Conservation (phyloP, 371 early-diverging fungal genomes). For the Rhizopus microsporus region DNA sequence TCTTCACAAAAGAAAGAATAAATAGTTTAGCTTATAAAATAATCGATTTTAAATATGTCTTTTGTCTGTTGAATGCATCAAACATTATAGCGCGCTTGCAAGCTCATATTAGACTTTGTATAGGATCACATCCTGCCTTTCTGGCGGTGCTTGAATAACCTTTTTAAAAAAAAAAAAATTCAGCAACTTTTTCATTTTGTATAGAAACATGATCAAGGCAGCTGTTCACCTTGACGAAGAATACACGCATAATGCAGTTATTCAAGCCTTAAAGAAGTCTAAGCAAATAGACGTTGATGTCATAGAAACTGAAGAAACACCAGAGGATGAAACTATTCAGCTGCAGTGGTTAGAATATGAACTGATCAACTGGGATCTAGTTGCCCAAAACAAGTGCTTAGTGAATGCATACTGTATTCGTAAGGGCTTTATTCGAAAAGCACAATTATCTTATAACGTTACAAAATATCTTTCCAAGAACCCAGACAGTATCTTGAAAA, state of each 20-base stretch:
- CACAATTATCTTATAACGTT: constrained; percentile 65
- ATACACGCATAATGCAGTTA: constrained; percentile 44
- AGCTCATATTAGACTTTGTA: too few relatives aligned
- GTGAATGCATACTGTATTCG: constrained; percentile 68
- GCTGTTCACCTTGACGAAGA: constrained; percentile 48
- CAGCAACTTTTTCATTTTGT: background rate
- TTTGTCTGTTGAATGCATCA: background rate
- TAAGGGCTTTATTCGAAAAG: constrained; percentile 70
- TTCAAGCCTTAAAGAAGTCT: constrained; percentile 34
- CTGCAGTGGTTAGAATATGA: constrained; percentile 76
- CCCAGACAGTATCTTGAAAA: constrained; percentile 53
- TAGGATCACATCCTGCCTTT: too few relatives aligned
- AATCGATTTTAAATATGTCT: background rate
- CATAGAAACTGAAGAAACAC: constrained; percentile 13
- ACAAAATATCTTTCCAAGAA: constrained; percentile 60
- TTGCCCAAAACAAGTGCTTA: constrained; percentile 36
- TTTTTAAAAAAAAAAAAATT: background rate
- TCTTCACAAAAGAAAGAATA: constrained; percentile 1
- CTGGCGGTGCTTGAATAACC: too few relatives aligned
- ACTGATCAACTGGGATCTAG: constrained; percentile 56
- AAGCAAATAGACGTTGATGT: constrained; percentile 26
- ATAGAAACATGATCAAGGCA: constrained; percentile 23
- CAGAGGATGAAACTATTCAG: constrained; percentile 23
- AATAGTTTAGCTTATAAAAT: background rate
- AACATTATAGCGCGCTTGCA: background rate